Evolutionary conservation across 148 eudicot genomes (phyloP).

Genomic region (Rheum nobile): DNA sequence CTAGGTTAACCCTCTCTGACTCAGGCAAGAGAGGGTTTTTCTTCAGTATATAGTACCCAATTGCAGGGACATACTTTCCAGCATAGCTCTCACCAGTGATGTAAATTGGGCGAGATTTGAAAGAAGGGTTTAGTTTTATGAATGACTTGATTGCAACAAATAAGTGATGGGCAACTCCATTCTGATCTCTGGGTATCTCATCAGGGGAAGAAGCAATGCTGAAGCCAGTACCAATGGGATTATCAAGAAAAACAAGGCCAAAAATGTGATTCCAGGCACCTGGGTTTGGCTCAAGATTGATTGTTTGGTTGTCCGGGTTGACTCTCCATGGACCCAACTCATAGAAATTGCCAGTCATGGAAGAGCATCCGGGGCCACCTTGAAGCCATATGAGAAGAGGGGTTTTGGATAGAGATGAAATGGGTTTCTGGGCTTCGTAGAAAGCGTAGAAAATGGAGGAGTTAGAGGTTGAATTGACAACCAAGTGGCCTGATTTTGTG

Average conservation of each 20-base stretch:
- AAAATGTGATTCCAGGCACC: slow-evolving; percentile 63
- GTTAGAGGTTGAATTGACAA: slow-evolving; percentile 36
- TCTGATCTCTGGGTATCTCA: slow-evolving; percentile 69
- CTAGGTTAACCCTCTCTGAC: slow-evolving; percentile 36
- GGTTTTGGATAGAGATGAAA: slow-evolving; percentile 29
- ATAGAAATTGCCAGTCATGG: slow-evolving; percentile 64
- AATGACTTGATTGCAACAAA: slow-evolving; percentile 45
- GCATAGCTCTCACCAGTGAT: slow-evolving; percentile 92
- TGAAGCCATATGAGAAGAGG: slow-evolving; percentile 88
- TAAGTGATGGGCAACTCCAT: slow-evolving; percentile 52
- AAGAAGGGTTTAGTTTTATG: slow-evolving; percentile 23
- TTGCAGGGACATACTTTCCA: slow-evolving; percentile 65
- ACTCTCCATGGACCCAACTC: slow-evolving; percentile 75
- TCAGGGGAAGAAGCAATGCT: slow-evolving; percentile 43
- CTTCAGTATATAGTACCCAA: slow-evolving; percentile 55
- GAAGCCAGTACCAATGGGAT: slow-evolving; percentile 80
- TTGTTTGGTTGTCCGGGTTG: neutral
- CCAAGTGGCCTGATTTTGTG: slow-evolving; percentile 58
- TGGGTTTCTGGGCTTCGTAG: slow-evolving; percentile 56
- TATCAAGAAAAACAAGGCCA: slow-evolving; percentile 63
- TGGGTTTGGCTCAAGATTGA: slow-evolving; percentile 29
- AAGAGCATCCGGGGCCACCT: slow-evolving; percentile 91
- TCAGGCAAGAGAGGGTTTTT: slow-evolving; percentile 24
- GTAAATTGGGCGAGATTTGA: slow-evolving; percentile 49
- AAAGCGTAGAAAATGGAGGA: slow-evolving; percentile 75